Base-by-base conservation (phyloP, 2,329 filamentous ascomycete genomes). In the Alternaria brassicicola region DNA sequence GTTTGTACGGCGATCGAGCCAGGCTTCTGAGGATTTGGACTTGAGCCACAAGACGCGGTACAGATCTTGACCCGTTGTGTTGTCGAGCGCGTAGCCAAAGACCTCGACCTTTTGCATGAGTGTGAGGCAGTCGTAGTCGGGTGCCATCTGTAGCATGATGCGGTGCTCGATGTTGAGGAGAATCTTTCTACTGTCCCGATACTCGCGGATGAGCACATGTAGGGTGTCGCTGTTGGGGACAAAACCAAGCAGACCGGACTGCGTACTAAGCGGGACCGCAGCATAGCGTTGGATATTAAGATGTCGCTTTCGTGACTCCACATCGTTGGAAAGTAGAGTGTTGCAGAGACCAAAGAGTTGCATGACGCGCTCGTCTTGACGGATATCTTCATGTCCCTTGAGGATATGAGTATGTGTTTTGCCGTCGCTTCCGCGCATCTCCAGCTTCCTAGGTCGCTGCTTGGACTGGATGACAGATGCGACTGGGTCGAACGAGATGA, bases 71-170 rank as follows among this genome's bases (percentile, higher is more conserved):
- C 95, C 96, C 1, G 95, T 99, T 1, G 95, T 99, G 76, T 99
- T 99, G 80, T 99, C 96, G 59, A 99, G 88, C 4, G 95, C 96
- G 76, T 99, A 99, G 30, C 95, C 94, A 75, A 99, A 99, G 10
- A 99, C 95, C 78, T 99, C 96, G 0, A 99, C 96, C 81, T 99
- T 99, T 76, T 99, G 96, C 95, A 99, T 98, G 33, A 99, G 86
- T 1, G 96, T 98, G 45, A 99, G 87, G 71, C 97, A 97, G 75
- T 99, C 95, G 73, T 98, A 99, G 76, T 99, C 95, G 0, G 95
- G 96, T 23, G 95, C 95, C 95, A 99, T 99, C 78, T 99, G 96
- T 55, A 99, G 83, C 95, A 99, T 99, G 76, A 99, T 99, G 41
- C 96, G 90, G 76, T 99, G 95, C 80, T 99, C 95, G 64, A 99